Percentiles rank a stretch among this genome's conserved stretches.
Conservation (phyloP, 73 alveolate genomes). For the Symbiodinium pilosum region DNA sequence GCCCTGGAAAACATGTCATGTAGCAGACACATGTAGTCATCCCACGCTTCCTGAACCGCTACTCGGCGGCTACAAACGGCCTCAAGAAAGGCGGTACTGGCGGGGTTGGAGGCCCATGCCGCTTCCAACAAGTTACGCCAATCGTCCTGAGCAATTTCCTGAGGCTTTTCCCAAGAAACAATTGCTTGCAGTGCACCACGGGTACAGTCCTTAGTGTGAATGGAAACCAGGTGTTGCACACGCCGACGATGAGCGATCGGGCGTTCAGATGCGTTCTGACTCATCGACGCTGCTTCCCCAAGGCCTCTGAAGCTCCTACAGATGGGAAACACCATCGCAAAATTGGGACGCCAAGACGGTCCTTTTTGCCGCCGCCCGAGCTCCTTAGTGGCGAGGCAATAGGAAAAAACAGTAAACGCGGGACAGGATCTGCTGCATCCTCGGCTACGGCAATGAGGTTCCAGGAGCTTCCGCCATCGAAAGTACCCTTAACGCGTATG, state of each 20-base stretch:
- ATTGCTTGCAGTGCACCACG: background rate
- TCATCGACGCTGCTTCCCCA: too few relatives aligned
- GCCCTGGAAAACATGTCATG: background rate
- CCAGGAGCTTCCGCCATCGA: background rate
- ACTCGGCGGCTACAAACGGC: background rate
- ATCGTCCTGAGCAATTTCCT: background rate
- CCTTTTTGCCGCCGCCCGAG: too few relatives aligned
- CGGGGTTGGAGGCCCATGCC: background rate
- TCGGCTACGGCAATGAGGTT: background rate
- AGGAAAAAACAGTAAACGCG: too few relatives aligned
- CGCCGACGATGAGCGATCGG: too few relatives aligned
- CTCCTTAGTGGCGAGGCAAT: too few relatives aligned
- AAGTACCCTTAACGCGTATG: background rate
- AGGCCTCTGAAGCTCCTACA: too few relatives aligned
- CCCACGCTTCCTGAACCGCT: background rate
- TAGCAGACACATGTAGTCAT: background rate
- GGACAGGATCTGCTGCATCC: too few relatives aligned
- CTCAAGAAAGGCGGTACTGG: background rate
- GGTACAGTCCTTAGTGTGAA: background rate
- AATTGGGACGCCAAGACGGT: too few relatives aligned
- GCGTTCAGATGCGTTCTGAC: too few relatives aligned
- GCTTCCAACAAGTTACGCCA: background rate
- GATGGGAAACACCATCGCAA: too few relatives aligned
- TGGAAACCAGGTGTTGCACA: background rate
- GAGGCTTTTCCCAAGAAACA: background rate